A percentile compares a stretch with the other conserved stretches of the same genome.
Evolutionary conservation across 2,329 filamentous ascomycete genomes (phyloP).

Genomic region (Chaetomiaceae sp.): DNA sequence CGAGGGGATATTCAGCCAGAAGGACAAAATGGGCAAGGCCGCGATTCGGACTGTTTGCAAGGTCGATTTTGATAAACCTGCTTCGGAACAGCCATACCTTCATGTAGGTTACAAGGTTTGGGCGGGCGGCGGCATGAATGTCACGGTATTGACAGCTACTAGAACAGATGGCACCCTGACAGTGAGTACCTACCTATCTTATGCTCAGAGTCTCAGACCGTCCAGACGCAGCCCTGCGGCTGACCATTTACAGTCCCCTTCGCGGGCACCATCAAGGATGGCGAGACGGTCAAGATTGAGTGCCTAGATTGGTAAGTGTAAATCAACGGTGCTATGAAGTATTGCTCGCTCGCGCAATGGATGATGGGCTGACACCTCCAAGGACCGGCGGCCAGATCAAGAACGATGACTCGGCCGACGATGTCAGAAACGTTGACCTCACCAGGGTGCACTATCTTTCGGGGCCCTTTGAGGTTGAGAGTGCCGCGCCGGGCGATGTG

Average conservation of each 20-base stretch:
- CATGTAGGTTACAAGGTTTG: conserved; percentile 58
- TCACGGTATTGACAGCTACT: neutral
- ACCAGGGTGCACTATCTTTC: conserved; percentile 83
- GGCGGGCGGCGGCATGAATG: no score
- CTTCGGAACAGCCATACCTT: conserved; percentile 62
- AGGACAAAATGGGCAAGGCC: conserved; percentile 33
- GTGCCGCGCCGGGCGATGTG: conserved; percentile 78
- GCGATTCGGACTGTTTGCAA: conserved; percentile 68
- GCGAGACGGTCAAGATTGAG: conserved; percentile 89
- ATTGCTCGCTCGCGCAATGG: no score
- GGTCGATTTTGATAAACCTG: conserved; percentile 68
- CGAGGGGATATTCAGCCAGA: neutral
- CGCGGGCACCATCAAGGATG: conserved; percentile 68
- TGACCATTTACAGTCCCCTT: conserved; percentile 58
- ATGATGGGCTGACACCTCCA: neutral
- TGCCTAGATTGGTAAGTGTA: conserved; percentile 73
- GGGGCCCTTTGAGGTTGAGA: conserved; percentile 82
- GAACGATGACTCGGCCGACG: conserved; percentile 87
- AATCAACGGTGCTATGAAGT: no score
- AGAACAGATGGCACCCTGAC: conserved; percentile 94
- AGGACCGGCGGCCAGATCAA: conserved; percentile 75
- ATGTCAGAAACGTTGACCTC: conserved; percentile 78
- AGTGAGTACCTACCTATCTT: no score
- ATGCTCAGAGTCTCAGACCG: no score
- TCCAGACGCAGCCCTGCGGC: no score